These are phyloP conservation scores for Penicillium parvum DNA, from an alignment of 495 filamentous ascomycete species.

Conservation along the genomic window DNA sequence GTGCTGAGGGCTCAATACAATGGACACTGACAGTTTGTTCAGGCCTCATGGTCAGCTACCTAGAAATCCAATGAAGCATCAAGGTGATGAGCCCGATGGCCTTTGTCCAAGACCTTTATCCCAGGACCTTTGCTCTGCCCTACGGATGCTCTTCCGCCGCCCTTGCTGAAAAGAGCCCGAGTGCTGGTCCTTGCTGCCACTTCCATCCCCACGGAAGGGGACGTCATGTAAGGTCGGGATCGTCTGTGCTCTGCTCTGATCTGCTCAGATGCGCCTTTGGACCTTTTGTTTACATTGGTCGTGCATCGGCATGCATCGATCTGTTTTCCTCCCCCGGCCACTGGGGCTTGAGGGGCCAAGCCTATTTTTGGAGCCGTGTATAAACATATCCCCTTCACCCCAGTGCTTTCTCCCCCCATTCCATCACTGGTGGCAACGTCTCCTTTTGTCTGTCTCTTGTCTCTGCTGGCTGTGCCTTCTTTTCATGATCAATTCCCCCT, in stretches of 20 bases:
- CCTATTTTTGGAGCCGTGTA: constrained; percentile 32
- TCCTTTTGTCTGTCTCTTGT: constrained; percentile 6
- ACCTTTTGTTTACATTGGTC: constrained; percentile 39
- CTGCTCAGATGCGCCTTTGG: no score
- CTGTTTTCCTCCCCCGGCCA: constrained; percentile 25
- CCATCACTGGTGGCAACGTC: constrained; percentile 13
- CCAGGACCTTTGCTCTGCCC: no score
- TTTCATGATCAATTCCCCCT: constrained; percentile 7
- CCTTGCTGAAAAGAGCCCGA: constrained; percentile 37
- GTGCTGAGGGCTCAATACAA: no score
- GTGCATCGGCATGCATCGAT: constrained; percentile 41
- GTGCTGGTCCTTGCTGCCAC: constrained; percentile 39
- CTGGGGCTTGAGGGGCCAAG: constrained; percentile 7
- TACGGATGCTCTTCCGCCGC: constrained; percentile 19
- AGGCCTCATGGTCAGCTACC: not conserved
- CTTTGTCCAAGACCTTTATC: no score
- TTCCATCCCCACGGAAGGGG: constrained; percentile 41
- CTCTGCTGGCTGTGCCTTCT: constrained; percentile 2
- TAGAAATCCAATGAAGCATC: not conserved
- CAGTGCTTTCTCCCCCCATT: constrained; percentile 13
- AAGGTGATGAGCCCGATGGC: no score
- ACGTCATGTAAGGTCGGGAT: constrained; percentile 44
- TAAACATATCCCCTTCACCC: constrained; percentile 42
- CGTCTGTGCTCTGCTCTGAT: constrained; percentile 40
- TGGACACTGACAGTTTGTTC: not conserved